Evolutionary conservation across 2,329 filamentous ascomycete genomes (phyloP), one percentile per base, ranked within the genome.

Genomic region (Monosporascus cannonballus): DNA sequence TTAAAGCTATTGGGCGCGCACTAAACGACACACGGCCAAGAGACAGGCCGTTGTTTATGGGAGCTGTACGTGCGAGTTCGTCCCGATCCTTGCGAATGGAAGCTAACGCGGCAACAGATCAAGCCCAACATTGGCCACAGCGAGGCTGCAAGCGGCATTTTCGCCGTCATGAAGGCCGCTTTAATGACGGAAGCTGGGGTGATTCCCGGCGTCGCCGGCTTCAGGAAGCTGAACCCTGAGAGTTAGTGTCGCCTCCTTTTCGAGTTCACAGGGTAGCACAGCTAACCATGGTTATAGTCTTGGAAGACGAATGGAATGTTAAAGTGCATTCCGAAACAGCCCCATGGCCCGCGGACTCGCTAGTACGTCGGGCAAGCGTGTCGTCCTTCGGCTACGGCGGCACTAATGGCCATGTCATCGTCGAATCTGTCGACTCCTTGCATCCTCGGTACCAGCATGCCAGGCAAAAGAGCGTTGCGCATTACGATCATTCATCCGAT

Each of bases 61-160:
- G 59, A 11, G 57, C 56, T 3, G 58, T 61, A 49, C 51, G 53
- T 25, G 27, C 27, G 11, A 30, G 9, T 30, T 30, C 27, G 27
- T 30, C 27, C 27, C 27, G 27, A 30, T 11, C 4, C 27, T 4
- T 30, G 27, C 27, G 27, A 30, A 14, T 9, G 27, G 4, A 30
- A 30, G 9, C 27, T 30, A 30, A 30, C 27, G 9, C 3, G 27
- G 9, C 27, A 18, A 36, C 15, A 38, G 22, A 53, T 61, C 24
- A 62, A 64, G 46, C 56, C 62, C 4, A 62, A 60, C 25, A 58
- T 64, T 4, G 62, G 62, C 9, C 62, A 64, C 51, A 59, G 55
- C n/a, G 62, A 64, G 30, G 62, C 60, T 3, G 61, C 61, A 7
- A 58, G 55, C 30, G 61, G 59, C 6, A 55, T 63, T 14, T 59